phyloP scores from a whole-genome alignment of 2,329 filamentous ascomycete species.

The Myriosclerotinia curreyana region DNA sequence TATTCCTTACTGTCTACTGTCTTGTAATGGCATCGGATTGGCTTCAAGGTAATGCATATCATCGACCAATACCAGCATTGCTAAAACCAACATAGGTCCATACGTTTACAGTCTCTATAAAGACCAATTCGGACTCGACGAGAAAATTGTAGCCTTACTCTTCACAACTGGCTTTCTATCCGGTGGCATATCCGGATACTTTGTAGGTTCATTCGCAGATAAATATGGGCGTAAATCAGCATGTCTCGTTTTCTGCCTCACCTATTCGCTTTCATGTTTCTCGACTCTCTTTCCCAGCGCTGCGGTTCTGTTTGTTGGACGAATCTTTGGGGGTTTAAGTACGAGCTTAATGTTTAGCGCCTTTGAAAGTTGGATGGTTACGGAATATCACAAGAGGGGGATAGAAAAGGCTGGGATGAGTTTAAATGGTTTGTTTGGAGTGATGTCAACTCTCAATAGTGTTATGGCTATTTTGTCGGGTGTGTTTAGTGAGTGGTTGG shows the following conservation, averaged over 20 bases:
- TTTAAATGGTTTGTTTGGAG: conserved; percentile 52
- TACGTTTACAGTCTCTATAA: conserved; percentile 40
- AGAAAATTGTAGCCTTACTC: conserved; percentile 36
- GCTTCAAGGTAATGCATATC: conserved; percentile 45
- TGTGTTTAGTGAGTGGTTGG: conserved; percentile 51
- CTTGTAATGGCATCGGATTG: conserved; percentile 52
- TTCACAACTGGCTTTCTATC: conserved; percentile 39
- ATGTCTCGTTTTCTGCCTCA: conserved; percentile 54
- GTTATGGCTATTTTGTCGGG: conserved; percentile 55
- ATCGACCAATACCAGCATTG: conserved; percentile 31
- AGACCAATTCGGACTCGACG: conserved; percentile 37
- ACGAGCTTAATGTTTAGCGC: conserved; percentile 57
- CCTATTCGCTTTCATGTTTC: conserved; percentile 53
- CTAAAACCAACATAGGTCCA: conserved; percentile 40
- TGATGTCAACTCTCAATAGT: conserved; percentile 53
- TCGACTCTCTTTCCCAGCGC: conserved; percentile 47
- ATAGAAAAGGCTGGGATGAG: conserved; percentile 45
- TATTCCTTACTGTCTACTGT: conserved; percentile 47
- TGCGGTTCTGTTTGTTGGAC: conserved; percentile 49
- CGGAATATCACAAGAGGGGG: conserved; percentile 51
- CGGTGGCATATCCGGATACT: conserved; percentile 37
- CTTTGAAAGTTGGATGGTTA: conserved; percentile 61
- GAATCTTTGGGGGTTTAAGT: conserved; percentile 53
- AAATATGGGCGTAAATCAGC: conserved; percentile 45
- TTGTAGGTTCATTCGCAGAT: conserved; percentile 38